These are phyloP conservation scores for Colletotrichum orchidophilum DNA, from an alignment of 2,329 filamentous ascomycete genomes.

Conservation along the genomic window DNA sequence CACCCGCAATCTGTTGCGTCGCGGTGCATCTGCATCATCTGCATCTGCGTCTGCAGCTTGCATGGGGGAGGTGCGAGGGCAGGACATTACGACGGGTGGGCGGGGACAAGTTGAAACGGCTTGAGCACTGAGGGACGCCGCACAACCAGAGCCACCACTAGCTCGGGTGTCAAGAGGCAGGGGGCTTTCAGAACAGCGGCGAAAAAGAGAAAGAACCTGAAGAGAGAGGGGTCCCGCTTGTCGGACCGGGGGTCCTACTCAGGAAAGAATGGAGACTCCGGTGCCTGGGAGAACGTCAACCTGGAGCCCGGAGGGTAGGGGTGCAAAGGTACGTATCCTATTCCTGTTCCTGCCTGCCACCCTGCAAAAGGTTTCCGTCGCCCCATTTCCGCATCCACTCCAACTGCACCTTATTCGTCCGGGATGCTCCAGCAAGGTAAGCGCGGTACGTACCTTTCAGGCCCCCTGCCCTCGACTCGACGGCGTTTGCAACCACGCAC, in stretches of 20 bases:
- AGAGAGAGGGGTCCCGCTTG: not conserved
- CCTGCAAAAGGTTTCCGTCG: not conserved
- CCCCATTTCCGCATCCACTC: not conserved
- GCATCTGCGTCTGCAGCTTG: not conserved
- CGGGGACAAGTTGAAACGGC: constrained; percentile 31
- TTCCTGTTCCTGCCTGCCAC: not conserved
- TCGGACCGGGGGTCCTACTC: not conserved
- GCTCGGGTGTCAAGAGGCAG: not conserved
- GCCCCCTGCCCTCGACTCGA: not conserved
- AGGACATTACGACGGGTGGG: constrained; percentile 11
- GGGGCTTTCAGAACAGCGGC: not conserved
- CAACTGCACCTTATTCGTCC: not conserved
- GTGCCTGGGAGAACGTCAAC: constrained; percentile 3
- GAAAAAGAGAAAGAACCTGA: not conserved
- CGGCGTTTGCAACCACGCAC: not conserved
- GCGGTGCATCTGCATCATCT: constrained; percentile 10
- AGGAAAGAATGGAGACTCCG: not conserved
- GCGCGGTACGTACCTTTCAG: not conserved
- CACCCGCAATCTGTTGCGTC: constrained; percentile 19
- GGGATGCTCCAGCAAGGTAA: not conserved
- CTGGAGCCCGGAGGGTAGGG: not conserved
- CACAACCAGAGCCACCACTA: constrained; percentile 6
- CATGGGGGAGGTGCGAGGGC: not conserved
- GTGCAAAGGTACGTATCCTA: not conserved
- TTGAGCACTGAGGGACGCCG: constrained; percentile 22